Percentiles rank a stretch among this genome's conserved stretches.
Conservation (phyloP, 2,329 filamentous ascomycete species). For the Pseudogymnoascus sp. region DNA sequence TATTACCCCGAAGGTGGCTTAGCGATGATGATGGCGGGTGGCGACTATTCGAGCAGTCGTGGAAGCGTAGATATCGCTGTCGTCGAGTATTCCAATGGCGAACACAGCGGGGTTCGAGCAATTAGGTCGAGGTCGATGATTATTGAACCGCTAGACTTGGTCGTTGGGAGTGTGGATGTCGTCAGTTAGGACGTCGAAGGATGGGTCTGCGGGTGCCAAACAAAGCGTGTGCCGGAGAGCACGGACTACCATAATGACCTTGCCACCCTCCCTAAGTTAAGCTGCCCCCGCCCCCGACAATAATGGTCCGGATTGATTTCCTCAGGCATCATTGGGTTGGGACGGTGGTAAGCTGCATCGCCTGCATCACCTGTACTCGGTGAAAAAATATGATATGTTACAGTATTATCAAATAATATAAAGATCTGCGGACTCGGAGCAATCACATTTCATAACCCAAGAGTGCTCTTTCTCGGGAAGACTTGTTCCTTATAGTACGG, state of each 20-base stretch:
- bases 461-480: background rate
- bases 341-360: background rate
- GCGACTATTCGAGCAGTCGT: conserved; percentile 1
- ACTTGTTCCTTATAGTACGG: background rate
- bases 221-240: conserved; percentile 8
- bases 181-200: conserved; percentile 3
- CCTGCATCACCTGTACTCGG: conserved; percentile 4
- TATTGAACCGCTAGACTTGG: conserved; percentile 6
- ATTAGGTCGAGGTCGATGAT: conserved; percentile 6
- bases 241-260: conserved; percentile 9
- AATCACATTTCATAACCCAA: background rate
- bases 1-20: background rate
- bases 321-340: conserved; percentile 1
- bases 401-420: background rate
- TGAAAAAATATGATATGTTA: background rate
- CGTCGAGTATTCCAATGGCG: conserved; percentile 1
- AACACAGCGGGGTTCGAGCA: background rate
- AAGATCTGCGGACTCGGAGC: background rate
- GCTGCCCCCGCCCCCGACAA: background rate
- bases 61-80: background rate
- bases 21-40: conserved; percentile 5
- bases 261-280: conserved; percentile 6
- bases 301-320: conserved; percentile 2
- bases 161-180: background rate
- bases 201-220: conserved; percentile 6